Conservation (phyloP, 169 alveolate genomes). For the Eimeria acervulina region DNA sequence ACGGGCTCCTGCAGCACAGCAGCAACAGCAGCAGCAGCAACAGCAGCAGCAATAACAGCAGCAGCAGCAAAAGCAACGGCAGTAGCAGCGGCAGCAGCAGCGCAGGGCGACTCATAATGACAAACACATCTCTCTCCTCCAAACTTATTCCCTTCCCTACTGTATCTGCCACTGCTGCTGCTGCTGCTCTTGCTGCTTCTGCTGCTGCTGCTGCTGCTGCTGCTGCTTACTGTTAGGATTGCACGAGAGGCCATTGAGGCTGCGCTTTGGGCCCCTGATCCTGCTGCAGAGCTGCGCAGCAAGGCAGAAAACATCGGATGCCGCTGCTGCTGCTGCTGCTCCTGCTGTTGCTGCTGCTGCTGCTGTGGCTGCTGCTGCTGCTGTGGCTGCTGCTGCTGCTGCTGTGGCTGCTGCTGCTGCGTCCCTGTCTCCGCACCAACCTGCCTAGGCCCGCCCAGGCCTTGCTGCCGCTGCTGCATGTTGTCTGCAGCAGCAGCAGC, state of each 20-base stretch:
- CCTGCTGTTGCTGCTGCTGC: conserved; percentile 33
- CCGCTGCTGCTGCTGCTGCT: neutral
- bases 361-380: conserved; percentile 40
- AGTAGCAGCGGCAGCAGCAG: neutral
- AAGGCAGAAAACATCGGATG: neutral
- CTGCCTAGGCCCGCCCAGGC: neutral
- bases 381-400: conserved; percentile 28
- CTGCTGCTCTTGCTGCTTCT: neutral
- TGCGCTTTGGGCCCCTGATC: neutral
- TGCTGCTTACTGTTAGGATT: neutral
- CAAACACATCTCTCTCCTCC: neutral
- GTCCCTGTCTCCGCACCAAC: neutral
- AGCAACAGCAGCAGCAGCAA: neutral
- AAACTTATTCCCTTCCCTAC: neutral
- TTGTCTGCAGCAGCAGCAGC: conserved; percentile 4
- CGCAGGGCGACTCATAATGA: neutral
- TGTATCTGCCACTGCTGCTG: neutral
- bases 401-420: conserved; percentile 44
- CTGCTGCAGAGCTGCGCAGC: conserved; percentile 58
- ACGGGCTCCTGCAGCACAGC: conserved; percentile 3
- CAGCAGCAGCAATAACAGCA: neutral
- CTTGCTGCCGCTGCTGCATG: too few relatives aligned
- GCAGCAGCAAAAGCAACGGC: neutral
- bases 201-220: conserved; percentile 64
- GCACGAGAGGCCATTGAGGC: neutral